Evolutionary conservation across 352 stramenopile genomes (phyloP).

Genomic region (Nothophytophthora sp.): DNA sequence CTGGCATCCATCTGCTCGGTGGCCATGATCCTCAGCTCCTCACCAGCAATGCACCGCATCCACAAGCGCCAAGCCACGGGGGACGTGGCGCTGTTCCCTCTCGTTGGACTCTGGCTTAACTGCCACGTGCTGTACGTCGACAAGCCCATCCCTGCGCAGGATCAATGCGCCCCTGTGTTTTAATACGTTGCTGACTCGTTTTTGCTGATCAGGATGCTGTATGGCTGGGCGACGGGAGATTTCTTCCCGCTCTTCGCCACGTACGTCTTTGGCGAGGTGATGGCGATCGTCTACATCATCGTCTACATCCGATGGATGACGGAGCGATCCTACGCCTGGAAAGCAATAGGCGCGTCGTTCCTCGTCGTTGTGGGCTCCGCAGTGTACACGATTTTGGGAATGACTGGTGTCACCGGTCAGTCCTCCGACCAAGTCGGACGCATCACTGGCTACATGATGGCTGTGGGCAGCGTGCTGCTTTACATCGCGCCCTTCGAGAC

Average conservation of each 20-base stretch:
- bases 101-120: slow-evolving; percentile 36
- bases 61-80: slow-evolving; percentile 28
- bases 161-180: no score
- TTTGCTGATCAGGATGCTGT: slow-evolving; percentile 16
- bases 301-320: slow-evolving; percentile 23
- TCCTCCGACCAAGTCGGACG: slow-evolving; percentile 15
- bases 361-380: slow-evolving; percentile 14
- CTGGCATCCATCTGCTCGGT: slow-evolving; percentile 36
- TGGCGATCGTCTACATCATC: slow-evolving; percentile 20
- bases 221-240: slow-evolving; percentile 21
- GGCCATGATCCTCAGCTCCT: slow-evolving; percentile 30
- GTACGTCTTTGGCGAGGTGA: slow-evolving; percentile 21
- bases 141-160: neutral
- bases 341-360: slow-evolving; percentile 13
- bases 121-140: slow-evolving; percentile 32
- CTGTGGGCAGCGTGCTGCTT: slow-evolving; percentile 28
- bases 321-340: slow-evolving; percentile 13
- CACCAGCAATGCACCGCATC: slow-evolving; percentile 32
- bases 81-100: slow-evolving; percentile 20
- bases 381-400: slow-evolving; percentile 23
- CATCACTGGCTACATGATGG: slow-evolving; percentile 31
- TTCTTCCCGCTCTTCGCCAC: slow-evolving; percentile 37
- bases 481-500: slow-evolving; percentile 39
- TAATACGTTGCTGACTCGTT: neutral
- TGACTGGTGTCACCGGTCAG: slow-evolving; percentile 17